Evolutionary conservation across 345 rosid genomes (phyloP).

Genomic region (Salix purpurea): DNA sequence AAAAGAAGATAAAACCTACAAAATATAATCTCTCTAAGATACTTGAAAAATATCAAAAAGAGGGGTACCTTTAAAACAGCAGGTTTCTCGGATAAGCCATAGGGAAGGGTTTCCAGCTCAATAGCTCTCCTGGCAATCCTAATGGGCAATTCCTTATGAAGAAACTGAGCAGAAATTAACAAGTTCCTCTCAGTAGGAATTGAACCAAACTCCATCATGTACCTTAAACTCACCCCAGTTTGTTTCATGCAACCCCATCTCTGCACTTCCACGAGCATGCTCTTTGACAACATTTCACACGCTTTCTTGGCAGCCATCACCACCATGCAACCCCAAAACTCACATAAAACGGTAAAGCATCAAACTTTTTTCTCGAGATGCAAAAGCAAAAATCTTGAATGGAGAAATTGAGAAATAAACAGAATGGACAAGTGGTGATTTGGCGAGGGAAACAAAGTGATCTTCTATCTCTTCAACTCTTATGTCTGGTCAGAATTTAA

Average conservation of each 20-base stretch:
- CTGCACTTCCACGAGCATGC: slow-evolving; percentile 61
- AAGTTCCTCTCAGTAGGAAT: slow-evolving; percentile 57
- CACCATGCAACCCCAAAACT: background rate
- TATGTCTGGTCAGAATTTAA: background rate
- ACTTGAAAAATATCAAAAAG: background rate
- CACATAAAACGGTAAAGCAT: background rate
- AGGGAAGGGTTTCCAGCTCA: slow-evolving; percentile 78
- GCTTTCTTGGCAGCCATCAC: slow-evolving; percentile 75
- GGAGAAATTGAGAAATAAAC: background rate
- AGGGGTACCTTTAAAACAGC: slow-evolving; percentile 64
- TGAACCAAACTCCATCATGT: slow-evolving; percentile 89
- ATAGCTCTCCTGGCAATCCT: slow-evolving; percentile 75
- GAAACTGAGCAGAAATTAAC: slow-evolving; percentile 76
- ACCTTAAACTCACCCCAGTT: slow-evolving; percentile 80
- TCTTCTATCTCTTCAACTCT: background rate
- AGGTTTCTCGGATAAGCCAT: slow-evolving; percentile 74
- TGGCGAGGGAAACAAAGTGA: background rate
- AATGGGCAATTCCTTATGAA: slow-evolving; percentile 85
- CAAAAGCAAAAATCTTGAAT: background rate
- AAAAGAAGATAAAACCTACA: background rate
- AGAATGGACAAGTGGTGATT: background rate
- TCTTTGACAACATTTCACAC: slow-evolving; percentile 50
- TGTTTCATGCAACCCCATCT: slow-evolving; percentile 92
- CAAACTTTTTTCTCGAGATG: background rate
- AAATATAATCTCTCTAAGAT: background rate